Evolutionary conservation across 805 yeast species (phyloP).

Genomic region (Barnettozyma sp.): DNA sequence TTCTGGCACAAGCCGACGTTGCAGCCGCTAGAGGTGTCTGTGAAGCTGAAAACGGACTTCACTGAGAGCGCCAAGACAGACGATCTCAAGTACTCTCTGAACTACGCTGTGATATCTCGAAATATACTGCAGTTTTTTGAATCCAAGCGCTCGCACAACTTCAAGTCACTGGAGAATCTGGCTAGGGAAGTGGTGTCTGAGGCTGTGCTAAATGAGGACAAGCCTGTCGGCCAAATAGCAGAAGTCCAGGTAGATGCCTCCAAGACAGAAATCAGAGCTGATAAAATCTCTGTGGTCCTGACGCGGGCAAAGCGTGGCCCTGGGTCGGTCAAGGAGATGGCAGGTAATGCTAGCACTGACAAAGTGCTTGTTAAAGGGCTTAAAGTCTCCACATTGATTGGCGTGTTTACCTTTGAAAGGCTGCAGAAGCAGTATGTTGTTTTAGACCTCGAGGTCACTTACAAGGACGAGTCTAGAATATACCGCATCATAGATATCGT

Average conservation of each 20-base stretch:
- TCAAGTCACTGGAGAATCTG: conserved; percentile 30
- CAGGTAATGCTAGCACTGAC: conserved; percentile 17
- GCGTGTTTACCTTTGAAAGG: conserved; percentile 89
- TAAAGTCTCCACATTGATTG: conserved; percentile 69
- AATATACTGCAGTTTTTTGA: conserved; percentile 50
- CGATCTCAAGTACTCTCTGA: conserved; percentile 74
- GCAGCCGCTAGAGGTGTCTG: conserved; percentile 58
- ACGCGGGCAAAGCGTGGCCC: conserved; percentile 31
- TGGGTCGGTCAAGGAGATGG: conserved; percentile 8
- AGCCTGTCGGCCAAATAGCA: conserved; percentile 42
- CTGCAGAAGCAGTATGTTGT: conserved; percentile 69
- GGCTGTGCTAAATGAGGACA: conserved; percentile 37
- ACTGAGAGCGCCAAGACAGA: conserved; percentile 71
- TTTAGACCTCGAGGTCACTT: conserved; percentile 45
- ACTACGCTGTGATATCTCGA: conserved; percentile 79
- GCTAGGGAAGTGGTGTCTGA: conserved; percentile 43
- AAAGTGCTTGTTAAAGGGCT: conserved; percentile 41
- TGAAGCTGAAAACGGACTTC: conserved; percentile 60
- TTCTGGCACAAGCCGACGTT: conserved; percentile 64
- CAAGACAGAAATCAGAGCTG: conserved; percentile 55
- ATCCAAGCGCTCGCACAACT: conserved; percentile 30
- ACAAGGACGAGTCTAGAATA: conserved; percentile 23
- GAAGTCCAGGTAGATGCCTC: conserved; percentile 36
- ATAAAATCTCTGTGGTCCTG: conserved; percentile 36
- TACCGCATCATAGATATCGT: conserved; percentile 44